Percentiles rank a stretch among this genome's conserved stretches.
Conservation (phyloP, 208 protist genomes). For the Crithidia mellificae region DNA sequence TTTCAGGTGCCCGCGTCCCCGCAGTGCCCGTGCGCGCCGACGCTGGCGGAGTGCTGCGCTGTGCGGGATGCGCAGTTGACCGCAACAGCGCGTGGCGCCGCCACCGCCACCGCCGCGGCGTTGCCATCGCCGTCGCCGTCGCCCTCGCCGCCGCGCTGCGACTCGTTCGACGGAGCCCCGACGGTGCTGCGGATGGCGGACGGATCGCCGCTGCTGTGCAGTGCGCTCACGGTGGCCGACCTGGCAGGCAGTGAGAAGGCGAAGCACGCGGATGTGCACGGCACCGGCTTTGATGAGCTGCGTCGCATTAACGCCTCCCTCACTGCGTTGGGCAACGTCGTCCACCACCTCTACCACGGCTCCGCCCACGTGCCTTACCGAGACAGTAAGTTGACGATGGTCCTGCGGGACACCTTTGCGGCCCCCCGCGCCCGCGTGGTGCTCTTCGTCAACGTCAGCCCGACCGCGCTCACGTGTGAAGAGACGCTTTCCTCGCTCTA, state of each 20-base stretch:
- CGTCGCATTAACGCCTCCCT: constrained; percentile 90
- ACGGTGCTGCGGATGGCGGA: constrained; percentile 32
- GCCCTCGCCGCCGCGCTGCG: constrained; percentile 2
- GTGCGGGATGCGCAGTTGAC: constrained; percentile 27
- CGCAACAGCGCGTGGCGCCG: background rate
- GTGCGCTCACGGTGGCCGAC: constrained; percentile 84
- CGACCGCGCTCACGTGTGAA: constrained; percentile 56
- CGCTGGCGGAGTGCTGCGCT: constrained; percentile 36
- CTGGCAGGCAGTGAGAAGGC: constrained; percentile 90
- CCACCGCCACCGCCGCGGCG: background rate
- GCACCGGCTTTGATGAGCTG: constrained; percentile 74
- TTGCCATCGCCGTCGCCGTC: background rate
- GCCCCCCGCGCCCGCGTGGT: constrained; percentile 52
- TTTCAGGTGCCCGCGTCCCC: constrained; percentile 54
- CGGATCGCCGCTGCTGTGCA: constrained; percentile 56
- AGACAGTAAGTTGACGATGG: constrained; percentile 82
- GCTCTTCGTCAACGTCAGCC: constrained; percentile 82
- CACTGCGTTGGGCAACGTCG: constrained; percentile 88
- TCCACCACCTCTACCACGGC: constrained; percentile 64
- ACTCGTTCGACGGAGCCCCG: constrained; percentile 39
- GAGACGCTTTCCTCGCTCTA: constrained; percentile 83
- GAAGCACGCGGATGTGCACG: constrained; percentile 55
- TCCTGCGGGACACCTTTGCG: constrained; percentile 81
- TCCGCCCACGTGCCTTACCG: constrained; percentile 79
- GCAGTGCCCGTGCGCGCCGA: constrained; percentile 13